Evolutionary conservation across 192 early-diverging fungal species (phyloP).

Genomic region (Podila epicladia): DNA sequence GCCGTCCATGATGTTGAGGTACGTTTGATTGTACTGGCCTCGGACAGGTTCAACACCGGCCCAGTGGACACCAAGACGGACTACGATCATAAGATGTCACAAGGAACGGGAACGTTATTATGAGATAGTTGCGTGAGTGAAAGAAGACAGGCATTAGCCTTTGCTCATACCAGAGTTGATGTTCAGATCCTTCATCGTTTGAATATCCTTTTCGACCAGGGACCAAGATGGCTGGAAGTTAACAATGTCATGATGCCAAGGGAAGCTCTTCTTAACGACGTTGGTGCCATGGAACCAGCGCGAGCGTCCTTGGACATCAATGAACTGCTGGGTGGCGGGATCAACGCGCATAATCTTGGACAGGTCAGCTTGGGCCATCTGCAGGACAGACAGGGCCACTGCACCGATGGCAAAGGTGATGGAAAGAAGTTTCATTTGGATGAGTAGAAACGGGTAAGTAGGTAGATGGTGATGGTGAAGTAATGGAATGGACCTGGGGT

Average conservation of each 20-base stretch:
- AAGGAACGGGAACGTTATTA: too few relatives aligned
- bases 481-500: not conserved
- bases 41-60: slow-evolving; percentile 69
- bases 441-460: not conserved
- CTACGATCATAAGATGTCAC: not conserved
- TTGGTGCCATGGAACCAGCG: slow-evolving; percentile 69
- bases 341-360: slow-evolving; percentile 58
- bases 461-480: not conserved
- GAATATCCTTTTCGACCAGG: slow-evolving; percentile 55
- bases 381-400: slow-evolving; percentile 3
- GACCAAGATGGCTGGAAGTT: slow-evolving; percentile 59
- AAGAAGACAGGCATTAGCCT: too few relatives aligned
- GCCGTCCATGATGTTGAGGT: slow-evolving; percentile 58
- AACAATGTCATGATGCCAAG: slow-evolving; percentile 54
- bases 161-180: slow-evolving; percentile 19
- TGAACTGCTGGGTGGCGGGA: slow-evolving; percentile 46
- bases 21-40: slow-evolving; percentile 65
- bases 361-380: slow-evolving; percentile 25
- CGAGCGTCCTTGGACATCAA: slow-evolving; percentile 59
- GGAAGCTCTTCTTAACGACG: slow-evolving; percentile 65
- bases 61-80: slow-evolving; percentile 65
- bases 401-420: slow-evolving; percentile 18
- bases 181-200: slow-evolving; percentile 40
- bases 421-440: slow-evolving; percentile 27
- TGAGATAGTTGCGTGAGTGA: too few relatives aligned